Evolutionary conservation across 129 eudicot genomes (phyloP).

Genomic region (Glebionis coronaria): DNA sequence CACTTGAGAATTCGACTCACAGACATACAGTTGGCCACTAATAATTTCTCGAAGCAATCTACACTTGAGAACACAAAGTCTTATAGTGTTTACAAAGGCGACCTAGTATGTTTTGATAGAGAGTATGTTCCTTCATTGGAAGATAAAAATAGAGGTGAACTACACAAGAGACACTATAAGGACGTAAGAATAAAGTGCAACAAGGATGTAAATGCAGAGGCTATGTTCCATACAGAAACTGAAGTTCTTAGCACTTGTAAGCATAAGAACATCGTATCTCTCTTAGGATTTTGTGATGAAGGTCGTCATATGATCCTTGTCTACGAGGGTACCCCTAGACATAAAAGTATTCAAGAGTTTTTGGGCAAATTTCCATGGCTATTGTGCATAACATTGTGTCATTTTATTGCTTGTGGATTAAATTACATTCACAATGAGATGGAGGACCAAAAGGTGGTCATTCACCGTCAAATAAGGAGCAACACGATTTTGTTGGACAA

Average conservation of each 20-base stretch:
- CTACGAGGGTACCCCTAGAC: too few species aligned
- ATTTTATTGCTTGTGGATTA: not conserved
- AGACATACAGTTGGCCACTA: not conserved
- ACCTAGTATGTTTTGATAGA: not conserved
- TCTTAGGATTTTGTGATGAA: too few species aligned
- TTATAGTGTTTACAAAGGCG: not conserved
- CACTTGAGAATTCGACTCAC: slow-evolving; percentile 8
- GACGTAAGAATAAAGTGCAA: not conserved
- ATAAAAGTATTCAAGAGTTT: not conserved
- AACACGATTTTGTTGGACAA: not conserved
- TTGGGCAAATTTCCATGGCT: too few species aligned
- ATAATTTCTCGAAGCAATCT: not conserved
- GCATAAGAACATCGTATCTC: too few species aligned
- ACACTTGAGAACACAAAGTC: not conserved
- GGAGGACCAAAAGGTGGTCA: not conserved
- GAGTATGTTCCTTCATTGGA: not conserved
- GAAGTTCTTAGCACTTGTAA: too few species aligned
- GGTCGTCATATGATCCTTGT: too few species aligned
- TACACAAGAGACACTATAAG: not conserved
- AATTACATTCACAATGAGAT: not conserved
- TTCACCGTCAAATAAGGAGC: not conserved
- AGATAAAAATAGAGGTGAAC: not conserved
- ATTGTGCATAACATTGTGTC: not conserved
- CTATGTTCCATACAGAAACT: too few species aligned
- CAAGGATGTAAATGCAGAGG: too few species aligned